Evolutionary conservation across 495 filamentous ascomycete species (phyloP).

Genomic region (Staphylotrichum longicolle): DNA sequence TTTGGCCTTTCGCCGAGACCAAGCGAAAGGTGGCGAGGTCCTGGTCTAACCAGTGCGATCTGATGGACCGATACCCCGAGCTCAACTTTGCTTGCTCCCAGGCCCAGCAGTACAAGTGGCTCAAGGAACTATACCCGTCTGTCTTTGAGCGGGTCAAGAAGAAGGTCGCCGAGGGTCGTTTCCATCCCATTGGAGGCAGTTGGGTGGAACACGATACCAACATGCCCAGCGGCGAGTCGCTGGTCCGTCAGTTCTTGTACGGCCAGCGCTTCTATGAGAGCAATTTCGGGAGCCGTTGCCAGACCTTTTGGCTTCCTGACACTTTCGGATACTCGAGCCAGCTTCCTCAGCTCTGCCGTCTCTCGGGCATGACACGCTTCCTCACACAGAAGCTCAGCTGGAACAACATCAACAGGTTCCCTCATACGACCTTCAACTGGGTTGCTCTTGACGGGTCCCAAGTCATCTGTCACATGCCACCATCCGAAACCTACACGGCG

Average conservation of each 20-base stretch:
- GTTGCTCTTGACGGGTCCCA: constrained; percentile 91
- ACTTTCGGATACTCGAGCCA: constrained; percentile 97
- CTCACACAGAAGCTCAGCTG: constrained; percentile 90
- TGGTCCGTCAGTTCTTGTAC: constrained; percentile 92
- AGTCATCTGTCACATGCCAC: constrained; percentile 95
- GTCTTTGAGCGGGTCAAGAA: constrained; percentile 85
- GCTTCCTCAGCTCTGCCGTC: constrained; percentile 84
- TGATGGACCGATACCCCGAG: constrained; percentile 93
- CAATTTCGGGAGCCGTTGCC: constrained; percentile 82
- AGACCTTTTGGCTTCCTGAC: constrained; percentile 96
- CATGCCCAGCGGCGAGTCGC: constrained; percentile 89
- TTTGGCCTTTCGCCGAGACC: constrained; percentile 99
- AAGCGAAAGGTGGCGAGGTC: constrained; percentile 95
- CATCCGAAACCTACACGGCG: constrained; percentile 91
- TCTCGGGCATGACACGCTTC: constrained; percentile 93
- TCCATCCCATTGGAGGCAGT: constrained; percentile 93
- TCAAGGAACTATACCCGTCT: constrained; percentile 82
- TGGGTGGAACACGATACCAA: constrained; percentile 99
- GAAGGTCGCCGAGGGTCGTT: constrained; percentile 85
- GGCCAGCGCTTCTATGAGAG: constrained; percentile 93
- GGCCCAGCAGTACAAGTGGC: constrained; percentile 97
- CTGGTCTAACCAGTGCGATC: constrained; percentile 91
- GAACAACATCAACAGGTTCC: constrained; percentile 99
- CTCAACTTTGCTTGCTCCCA: constrained; percentile 88
- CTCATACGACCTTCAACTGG: constrained; percentile 98